Conservation (phyloP, 768 basidiomycete genomes). For the Tulasnella sp. region DNA sequence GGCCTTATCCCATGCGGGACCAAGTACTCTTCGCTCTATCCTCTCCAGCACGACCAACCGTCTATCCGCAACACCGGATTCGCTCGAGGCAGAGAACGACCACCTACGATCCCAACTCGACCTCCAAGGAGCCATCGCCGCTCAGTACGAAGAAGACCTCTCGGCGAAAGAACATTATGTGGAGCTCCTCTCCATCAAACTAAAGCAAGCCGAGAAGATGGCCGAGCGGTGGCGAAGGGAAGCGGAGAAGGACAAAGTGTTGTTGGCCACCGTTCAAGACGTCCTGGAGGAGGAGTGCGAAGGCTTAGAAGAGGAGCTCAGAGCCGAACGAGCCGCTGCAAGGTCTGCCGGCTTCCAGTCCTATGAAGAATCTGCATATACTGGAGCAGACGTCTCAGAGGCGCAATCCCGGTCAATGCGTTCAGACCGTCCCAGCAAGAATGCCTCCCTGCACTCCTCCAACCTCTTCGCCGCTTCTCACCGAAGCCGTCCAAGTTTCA, state of each 20-base stretch:
- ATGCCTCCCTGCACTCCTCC: background rate
- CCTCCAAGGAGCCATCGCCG: background rate
- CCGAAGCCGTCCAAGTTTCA: background rate
- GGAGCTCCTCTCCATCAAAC: background rate
- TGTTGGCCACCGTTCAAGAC: background rate
- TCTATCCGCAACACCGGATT: background rate
- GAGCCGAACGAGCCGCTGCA: background rate
- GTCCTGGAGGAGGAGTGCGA: background rate
- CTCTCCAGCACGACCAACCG: background rate
- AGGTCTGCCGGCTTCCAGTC: background rate
- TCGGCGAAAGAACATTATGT: background rate
- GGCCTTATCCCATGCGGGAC: background rate
- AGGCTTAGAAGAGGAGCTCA: background rate
- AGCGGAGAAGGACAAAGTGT: background rate
- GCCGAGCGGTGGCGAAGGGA: background rate
- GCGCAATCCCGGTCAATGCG: too few species aligned
- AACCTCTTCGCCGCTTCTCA: background rate
- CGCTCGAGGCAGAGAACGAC: background rate
- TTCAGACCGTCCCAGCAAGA: too few species aligned
- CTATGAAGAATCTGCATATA: too few species aligned
- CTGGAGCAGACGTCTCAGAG: too few species aligned
- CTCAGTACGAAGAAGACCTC: background rate
- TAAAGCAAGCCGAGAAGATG: background rate
- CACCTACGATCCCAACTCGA: background rate
- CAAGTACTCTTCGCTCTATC: background rate